A percentile compares a stretch with the other conserved stretches of the same genome.
Conservation (phyloP, 495 filamentous ascomycete genomes). For the Opeltia flavorubescens region DNA sequence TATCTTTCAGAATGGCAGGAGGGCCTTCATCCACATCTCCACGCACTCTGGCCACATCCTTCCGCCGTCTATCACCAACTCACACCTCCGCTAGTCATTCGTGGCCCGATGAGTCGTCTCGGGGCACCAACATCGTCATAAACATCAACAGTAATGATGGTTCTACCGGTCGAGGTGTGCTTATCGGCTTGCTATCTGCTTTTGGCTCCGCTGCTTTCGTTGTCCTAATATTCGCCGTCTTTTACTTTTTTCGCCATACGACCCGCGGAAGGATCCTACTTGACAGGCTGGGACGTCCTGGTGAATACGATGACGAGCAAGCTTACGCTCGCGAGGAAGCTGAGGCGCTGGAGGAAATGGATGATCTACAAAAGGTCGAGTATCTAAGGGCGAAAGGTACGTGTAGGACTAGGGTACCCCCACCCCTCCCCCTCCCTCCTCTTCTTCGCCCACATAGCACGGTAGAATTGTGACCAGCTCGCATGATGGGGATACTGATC, state of each 20-base stretch:
- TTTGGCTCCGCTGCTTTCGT: constrained; percentile 85
- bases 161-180: constrained; percentile 62
- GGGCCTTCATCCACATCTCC: background rate
- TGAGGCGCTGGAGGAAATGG: constrained; percentile 88
- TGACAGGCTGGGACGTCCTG: constrained; percentile 83
- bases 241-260: constrained; percentile 93
- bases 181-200: constrained; percentile 92
- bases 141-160: constrained; percentile 20
- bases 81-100: constrained; percentile 1
- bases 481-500: constrained; percentile 11
- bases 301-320: constrained; percentile 96
- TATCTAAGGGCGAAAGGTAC: constrained; percentile 92
- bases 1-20: no score
- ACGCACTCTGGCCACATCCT: constrained; percentile 13
- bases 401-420: constrained; percentile 5
- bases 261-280: constrained; percentile 78
- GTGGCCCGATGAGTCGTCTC: constrained; percentile 9
- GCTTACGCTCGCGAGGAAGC: constrained; percentile 84
- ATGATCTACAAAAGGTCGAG: constrained; percentile 78
- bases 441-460: background rate
- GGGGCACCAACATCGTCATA: constrained; percentile 15
- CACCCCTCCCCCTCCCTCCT: background rate
- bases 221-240: constrained; percentile 61
- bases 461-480: no score
- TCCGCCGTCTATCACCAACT: constrained; percentile 2